These are phyloP conservation scores for Diutina sp. DNA, from an alignment of 1,139 yeast genomes.

Conservation along the genomic window DNA sequence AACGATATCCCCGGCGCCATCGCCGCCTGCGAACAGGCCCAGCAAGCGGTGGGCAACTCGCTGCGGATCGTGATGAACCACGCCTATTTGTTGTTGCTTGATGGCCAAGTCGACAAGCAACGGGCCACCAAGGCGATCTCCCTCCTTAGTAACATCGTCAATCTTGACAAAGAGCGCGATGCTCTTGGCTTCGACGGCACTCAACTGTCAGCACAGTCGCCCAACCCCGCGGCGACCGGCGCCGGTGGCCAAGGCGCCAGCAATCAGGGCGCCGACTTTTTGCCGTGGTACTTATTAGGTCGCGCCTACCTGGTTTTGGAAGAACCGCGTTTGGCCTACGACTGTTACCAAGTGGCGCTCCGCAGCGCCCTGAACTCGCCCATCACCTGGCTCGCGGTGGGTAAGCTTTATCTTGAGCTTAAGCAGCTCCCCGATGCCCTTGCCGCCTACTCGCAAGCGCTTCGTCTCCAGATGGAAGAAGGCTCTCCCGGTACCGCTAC, in stretches of 20 bases:
- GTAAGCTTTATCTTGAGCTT: constrained; percentile 42
- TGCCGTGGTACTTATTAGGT: constrained; percentile 49
- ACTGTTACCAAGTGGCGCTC: constrained; percentile 44
- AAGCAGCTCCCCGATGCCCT: constrained; percentile 53
- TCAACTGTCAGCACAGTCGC: not conserved
- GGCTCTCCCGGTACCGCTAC: constrained; percentile 39
- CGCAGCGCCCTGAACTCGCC: constrained; percentile 42
- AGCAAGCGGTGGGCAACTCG: constrained; percentile 27
- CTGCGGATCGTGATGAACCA: constrained; percentile 34
- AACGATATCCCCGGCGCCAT: constrained; percentile 35
- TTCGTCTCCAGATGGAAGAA: constrained; percentile 37
- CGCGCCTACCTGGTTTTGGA: constrained; percentile 35
- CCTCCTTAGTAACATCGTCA: constrained; percentile 11
- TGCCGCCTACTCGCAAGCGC: constrained; percentile 57
- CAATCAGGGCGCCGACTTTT: constrained; percentile 28
- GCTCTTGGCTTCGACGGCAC: constrained; percentile 10
- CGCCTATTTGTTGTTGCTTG: constrained; percentile 29
- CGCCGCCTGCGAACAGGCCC: constrained; percentile 34
- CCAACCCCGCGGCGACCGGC: not conserved
- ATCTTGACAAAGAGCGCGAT: constrained; percentile 3
- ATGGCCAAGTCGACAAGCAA: constrained; percentile 3
- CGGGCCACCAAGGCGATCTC: constrained; percentile 10
- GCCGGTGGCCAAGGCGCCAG: constrained; percentile 4
- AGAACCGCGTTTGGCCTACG: constrained; percentile 41
- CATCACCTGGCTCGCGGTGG: constrained; percentile 55